Evolutionary conservation across 176 grass and related monocot genomes (phyloP), one percentile per base, ranked within the genome.

Genomic region (Eragrostis nindensis): DNA sequence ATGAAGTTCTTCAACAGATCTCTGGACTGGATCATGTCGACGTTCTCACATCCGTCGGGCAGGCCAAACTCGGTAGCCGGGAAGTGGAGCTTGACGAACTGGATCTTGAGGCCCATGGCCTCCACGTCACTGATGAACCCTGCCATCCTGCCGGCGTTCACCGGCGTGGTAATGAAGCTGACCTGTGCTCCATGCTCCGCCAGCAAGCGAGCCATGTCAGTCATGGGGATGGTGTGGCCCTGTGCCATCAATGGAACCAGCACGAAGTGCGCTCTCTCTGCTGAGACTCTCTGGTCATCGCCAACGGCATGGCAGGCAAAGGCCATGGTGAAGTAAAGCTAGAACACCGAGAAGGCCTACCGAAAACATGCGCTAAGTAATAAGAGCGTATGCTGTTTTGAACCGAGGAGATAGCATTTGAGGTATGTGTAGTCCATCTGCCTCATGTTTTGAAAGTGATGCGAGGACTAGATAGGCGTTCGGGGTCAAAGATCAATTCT

Each of bases 161-260:
- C n/a, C 0, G 89, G 89, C 18, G 89, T 92, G 38, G 92, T 95
- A 63, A 92, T 25, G 63, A 95, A 73, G 80, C 85, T 95, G 22
- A 95, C 89, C 32, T 54, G 63, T 7, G 86, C 89, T 24, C 87
- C 89, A 12, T 76, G 89, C 70, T 84, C 67, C 3, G 92, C 89
- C 32, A 92, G 84, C 38, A 92, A 55, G 65, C 62, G 65, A 0
- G 87, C 92, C 89, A 94, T 85, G 81, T 89, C 89, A 5, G 68
- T 79, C 92, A 94, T 94, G 4, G 89, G 92, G 52, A 94, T 94
- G 50, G 60, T 85, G 61, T 94, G 92, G 18, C 89, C 92, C 71
- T 87, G 89, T 22, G 84, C 83, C 89, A 94, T 82, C 50, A 91
- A 2, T 0, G 89, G 92, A 16, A 94, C 81, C 16, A 92, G 59